A percentile compares a stretch with the other conserved stretches of the same genome.
These are phyloP conservation scores for Trebouxia sp. DNA, from an alignment of 139 green algal genomes.

Conservation along the genomic window DNA sequence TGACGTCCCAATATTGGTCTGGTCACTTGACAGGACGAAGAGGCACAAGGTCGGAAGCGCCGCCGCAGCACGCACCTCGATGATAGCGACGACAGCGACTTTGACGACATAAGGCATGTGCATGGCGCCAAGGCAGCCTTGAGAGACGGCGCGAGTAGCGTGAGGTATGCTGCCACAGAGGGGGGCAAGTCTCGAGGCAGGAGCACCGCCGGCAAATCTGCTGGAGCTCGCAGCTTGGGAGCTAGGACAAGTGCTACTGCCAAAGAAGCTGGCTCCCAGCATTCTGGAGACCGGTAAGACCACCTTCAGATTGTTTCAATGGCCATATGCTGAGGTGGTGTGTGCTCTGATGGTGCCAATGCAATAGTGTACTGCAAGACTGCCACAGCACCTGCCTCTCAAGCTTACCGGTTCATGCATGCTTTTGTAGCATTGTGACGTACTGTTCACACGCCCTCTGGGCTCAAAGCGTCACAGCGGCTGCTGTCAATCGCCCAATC, in stretches of 20 bases:
- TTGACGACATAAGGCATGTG: conserved; percentile 64
- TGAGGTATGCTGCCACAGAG: conserved; percentile 37
- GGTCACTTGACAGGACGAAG: conserved; percentile 29
- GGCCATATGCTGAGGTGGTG: no score
- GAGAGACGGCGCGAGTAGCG: conserved; percentile 47
- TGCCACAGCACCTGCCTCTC: no score
- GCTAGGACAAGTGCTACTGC: conserved; percentile 11
- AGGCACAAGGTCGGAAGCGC: conserved; percentile 38
- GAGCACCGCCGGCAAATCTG: conserved; percentile 15
- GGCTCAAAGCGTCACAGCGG: no score
- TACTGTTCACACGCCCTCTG: no score
- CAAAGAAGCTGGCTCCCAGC: conserved; percentile 40
- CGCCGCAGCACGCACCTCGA: conserved; percentile 30
- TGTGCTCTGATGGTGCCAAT: no score
- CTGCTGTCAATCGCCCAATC: no score
- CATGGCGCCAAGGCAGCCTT: conserved; percentile 3
- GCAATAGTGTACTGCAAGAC: no score
- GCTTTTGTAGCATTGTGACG: no score
- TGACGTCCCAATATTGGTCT: not conserved
- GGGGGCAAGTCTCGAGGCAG: not conserved
- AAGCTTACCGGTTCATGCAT: no score
- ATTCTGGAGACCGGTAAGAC: conserved; percentile 54
- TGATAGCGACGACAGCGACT: conserved; percentile 65
- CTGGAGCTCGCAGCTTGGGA: conserved; percentile 8
- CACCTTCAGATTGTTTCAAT: no score